Percentiles rank a stretch among this genome's conserved stretches.
These are phyloP conservation scores for Suaeda aralocaspica DNA, from an alignment of 148 eudicot species.

Conservation along the genomic window DNA sequence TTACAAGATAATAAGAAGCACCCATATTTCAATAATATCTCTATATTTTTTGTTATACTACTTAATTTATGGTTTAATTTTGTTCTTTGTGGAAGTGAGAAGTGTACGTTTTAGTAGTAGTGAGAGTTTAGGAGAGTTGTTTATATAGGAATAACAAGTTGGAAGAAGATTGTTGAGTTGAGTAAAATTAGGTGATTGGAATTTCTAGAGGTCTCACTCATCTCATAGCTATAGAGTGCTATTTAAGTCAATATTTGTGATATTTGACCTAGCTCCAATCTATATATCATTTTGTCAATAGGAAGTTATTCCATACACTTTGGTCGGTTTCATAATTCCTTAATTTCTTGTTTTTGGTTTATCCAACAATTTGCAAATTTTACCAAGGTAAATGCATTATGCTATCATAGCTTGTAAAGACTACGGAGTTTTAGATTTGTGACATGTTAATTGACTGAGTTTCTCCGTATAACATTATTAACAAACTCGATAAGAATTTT, in stretches of 20 bases:
- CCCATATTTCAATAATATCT: constrained; percentile 12
- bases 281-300: not conserved
- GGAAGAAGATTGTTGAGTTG: not conserved
- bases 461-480: too few species aligned
- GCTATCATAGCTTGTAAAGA: too few species aligned
- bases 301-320: not conserved
- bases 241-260: constrained; percentile 20
- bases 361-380: too few species aligned
- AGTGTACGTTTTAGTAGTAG: not conserved
- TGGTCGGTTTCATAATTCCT: too few species aligned
- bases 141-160: constrained; percentile 13
- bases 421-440: too few species aligned
- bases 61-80: not conserved
- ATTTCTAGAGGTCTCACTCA: constrained; percentile 3
- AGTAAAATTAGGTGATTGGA: constrained; percentile 23
- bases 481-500: too few species aligned
- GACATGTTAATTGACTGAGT: too few species aligned
- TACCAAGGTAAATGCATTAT: too few species aligned
- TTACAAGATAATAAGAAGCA: constrained; percentile 20
- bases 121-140: constrained; percentile 6
- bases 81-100: not conserved
- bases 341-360: too few species aligned
- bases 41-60: not conserved
- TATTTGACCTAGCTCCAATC: not conserved
- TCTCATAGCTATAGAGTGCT: constrained; percentile 27